Evolutionary conservation across 768 basidiomycete genomes (phyloP).

Genomic region (Leucogyrophana mollusca): DNA sequence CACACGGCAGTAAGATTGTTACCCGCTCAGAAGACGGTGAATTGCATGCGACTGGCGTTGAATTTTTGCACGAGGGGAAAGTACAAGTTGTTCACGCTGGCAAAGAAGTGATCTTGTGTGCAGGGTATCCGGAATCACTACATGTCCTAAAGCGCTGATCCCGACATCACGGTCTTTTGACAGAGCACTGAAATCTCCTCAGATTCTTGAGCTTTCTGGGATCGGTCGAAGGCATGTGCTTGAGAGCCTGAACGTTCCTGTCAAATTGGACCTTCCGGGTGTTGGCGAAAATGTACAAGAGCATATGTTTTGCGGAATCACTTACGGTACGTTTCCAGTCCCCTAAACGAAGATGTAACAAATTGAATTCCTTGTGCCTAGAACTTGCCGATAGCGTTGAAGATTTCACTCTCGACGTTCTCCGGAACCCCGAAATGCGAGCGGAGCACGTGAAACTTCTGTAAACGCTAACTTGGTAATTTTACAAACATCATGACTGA

Average conservation of each 20-base stretch:
- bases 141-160: background rate
- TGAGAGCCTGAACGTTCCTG: slow-evolving; percentile 34
- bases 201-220: slow-evolving; percentile 59
- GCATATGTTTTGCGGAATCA: slow-evolving; percentile 31
- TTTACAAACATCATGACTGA: background rate
- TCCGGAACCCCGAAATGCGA: slow-evolving; percentile 24
- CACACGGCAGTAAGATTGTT: slow-evolving; percentile 29
- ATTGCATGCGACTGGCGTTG: slow-evolving; percentile 45
- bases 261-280: slow-evolving; percentile 30
- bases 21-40: slow-evolving; percentile 9
- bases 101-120: slow-evolving; percentile 51
- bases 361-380: slow-evolving; percentile 4
- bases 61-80: slow-evolving; percentile 34
- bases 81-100: slow-evolving; percentile 36
- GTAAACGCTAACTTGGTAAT: slow-evolving; percentile 18
- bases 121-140: slow-evolving; percentile 29
- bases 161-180: too few species aligned
- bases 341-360: too few species aligned
- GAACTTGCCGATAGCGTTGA: slow-evolving; percentile 29
- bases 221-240: slow-evolving; percentile 47
- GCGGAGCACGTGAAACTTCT: slow-evolving; percentile 31
- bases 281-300: slow-evolving; percentile 60
- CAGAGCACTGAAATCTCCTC: slow-evolving; percentile 44
- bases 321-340: slow-evolving; percentile 21
- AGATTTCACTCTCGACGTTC: slow-evolving; percentile 24